These are phyloP conservation scores for Haematococcus sp. DNA, from an alignment of 139 green algal species.

Conservation along the genomic window DNA sequence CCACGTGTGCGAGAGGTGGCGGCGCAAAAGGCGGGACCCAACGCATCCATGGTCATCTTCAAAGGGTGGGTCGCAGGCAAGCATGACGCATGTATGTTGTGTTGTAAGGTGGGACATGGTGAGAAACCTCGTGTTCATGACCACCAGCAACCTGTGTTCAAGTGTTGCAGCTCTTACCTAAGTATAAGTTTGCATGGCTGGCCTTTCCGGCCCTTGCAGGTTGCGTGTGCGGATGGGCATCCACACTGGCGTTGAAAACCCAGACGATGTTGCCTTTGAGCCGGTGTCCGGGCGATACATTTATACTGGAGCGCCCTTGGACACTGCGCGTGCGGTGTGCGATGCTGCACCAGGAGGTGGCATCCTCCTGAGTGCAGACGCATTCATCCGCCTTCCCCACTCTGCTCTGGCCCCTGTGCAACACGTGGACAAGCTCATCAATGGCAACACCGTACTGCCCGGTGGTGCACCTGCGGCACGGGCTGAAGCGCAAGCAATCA, in stretches of 20 bases:
- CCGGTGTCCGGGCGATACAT: neutral
- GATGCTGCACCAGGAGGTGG: conserved; percentile 2
- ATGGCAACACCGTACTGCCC: neutral
- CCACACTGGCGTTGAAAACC: conserved; percentile 2
- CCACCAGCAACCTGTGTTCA: too few species aligned
- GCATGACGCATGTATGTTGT: neutral
- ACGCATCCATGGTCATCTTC: neutral
- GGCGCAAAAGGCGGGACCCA: neutral
- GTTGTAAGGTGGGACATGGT: too few species aligned
- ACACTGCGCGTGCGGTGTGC: conserved; percentile 2
- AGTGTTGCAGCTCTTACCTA: too few species aligned
- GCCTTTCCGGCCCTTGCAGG: too few species aligned
- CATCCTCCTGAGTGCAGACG: neutral
- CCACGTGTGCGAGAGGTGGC: neutral
- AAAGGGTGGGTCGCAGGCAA: neutral
- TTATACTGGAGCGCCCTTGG: conserved; percentile 1
- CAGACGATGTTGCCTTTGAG: neutral
- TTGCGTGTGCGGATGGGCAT: conserved; percentile 13
- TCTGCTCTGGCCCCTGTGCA: neutral
- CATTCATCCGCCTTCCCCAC: conserved; percentile 5
- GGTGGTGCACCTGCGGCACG: neutral
- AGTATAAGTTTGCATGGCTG: too few species aligned
- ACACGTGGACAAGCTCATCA: conserved; percentile 9
- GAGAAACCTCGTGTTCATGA: neutral
- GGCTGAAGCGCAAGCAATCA: too few species aligned